Base-by-base conservation (phyloP, 2,329 filamentous ascomycete genomes). In the Cordyceps pruinosa region DNA sequence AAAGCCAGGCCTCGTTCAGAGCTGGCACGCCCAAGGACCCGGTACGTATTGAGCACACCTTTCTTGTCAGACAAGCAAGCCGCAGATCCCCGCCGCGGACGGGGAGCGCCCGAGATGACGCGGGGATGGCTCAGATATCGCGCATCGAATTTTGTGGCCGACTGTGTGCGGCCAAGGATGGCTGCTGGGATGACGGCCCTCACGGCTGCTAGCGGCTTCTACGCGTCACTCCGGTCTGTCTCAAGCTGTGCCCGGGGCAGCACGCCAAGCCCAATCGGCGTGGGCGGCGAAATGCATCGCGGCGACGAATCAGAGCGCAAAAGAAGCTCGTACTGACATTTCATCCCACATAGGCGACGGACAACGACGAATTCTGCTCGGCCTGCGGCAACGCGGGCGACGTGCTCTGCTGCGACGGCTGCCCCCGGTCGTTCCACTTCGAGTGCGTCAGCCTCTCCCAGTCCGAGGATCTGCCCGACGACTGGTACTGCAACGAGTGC, bases 391-490 rank as follows among this genome's bases (percentile, higher is more conserved):
- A 88, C 61, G 88, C 84, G 63, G 93, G 93, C 58, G 85, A 90
- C 64, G 82, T 99, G 61, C 81, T 97, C 62, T 97, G 92, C 74
- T 99, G 94, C 72, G 94, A 97, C 74, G 89, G 88, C 61, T 99
- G 94, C 74, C 83, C 87, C 60, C 85, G 90, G 63, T 90, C 92
- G 6, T 97, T 95, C 73, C 94, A 97, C 72, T 90, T 94, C 69
- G 80, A 83, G 59, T 97, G 94, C 70, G 84, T 94, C 63, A 88
- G 95, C 70, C 91, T 93, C 60, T 87, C 90, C 39, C 77, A 90
- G 63, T 79, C 85, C 56, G 80, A 83, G 50, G 77, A 79, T 55
- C 77, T 87, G 58, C 85, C 86, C 12, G 84, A 89, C 58, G 87
- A 90, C 65, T 97, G 91, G 89, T 94, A 82, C 70, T 97, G 93